Conservation (phyloP, 2,329 filamentous ascomycete genomes). For the Fusarium piperis region DNA sequence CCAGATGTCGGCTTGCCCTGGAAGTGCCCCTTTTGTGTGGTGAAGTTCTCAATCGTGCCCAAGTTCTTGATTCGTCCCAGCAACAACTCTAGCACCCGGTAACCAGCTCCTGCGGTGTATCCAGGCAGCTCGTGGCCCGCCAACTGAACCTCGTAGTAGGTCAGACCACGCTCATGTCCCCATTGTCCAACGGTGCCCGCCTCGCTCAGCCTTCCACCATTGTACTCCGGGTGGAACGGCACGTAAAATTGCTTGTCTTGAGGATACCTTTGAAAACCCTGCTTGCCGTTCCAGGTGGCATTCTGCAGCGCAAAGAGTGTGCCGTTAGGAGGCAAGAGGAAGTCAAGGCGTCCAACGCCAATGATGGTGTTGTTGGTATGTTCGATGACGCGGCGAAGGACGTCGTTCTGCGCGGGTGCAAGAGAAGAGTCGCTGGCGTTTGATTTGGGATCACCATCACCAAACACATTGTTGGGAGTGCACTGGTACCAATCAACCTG, state of each 20-base stretch:
- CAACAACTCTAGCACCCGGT: slow-evolving; percentile 42
- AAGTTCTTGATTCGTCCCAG: slow-evolving; percentile 40
- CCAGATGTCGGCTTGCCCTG: slow-evolving; percentile 11
- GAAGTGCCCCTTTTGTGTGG: slow-evolving; percentile 35
- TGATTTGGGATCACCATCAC: slow-evolving; percentile 30
- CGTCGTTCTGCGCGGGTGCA: slow-evolving; percentile 29
- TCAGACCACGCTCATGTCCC: slow-evolving; percentile 79
- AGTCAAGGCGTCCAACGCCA: slow-evolving; percentile 59
- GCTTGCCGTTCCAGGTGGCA: slow-evolving; percentile 78
- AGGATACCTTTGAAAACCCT: slow-evolving; percentile 69
- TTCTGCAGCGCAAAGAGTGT: slow-evolving; percentile 79
- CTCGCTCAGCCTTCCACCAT: slow-evolving; percentile 60
- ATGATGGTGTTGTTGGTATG: slow-evolving; percentile 47
- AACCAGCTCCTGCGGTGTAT: slow-evolving; percentile 41
- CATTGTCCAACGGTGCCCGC: slow-evolving; percentile 75
- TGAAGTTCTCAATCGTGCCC: slow-evolving; percentile 30
- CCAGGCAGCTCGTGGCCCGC: slow-evolving; percentile 64
- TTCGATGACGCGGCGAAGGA: slow-evolving; percentile 44
- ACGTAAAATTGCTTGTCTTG: slow-evolving; percentile 70
- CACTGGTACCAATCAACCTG: slow-evolving; percentile 43
- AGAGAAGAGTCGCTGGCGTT: slow-evolving; percentile 28
- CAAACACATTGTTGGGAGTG: slow-evolving; percentile 40
- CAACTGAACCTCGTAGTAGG: slow-evolving; percentile 72
- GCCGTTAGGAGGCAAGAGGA: slow-evolving; percentile 73
- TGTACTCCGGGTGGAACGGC: slow-evolving; percentile 63